Evolutionary conservation across 208 protist species (phyloP).

Genomic region (Trichomonas gallinae): DNA sequence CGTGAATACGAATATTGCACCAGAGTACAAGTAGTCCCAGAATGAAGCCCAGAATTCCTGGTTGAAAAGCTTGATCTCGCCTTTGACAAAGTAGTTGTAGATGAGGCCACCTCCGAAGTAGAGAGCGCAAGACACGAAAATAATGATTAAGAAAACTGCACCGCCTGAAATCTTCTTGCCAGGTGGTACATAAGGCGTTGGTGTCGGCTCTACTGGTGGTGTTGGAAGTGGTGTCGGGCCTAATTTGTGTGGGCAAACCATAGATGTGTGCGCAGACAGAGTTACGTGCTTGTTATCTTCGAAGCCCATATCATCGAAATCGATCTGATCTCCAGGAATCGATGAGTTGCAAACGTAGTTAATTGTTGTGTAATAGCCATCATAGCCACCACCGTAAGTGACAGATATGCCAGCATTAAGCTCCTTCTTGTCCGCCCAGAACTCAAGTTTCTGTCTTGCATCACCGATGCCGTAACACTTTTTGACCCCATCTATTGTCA

Average conservation of each 20-base stretch:
- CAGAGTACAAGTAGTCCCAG: background rate
- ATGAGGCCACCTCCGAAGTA: background rate
- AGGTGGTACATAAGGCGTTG: background rate
- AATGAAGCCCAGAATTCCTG: background rate
- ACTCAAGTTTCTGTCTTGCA: background rate
- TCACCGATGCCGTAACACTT: background rate
- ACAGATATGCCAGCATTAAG: background rate
- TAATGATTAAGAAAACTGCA: background rate
- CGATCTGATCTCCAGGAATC: background rate
- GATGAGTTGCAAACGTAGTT: background rate
- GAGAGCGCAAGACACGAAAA: background rate
- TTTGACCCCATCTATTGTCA: background rate
- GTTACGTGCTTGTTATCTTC: background rate
- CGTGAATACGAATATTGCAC: background rate
- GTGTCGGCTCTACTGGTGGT: background rate
- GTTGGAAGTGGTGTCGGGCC: background rate
- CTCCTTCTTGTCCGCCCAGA: background rate
- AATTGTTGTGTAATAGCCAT: background rate
- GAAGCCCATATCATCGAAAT: background rate
- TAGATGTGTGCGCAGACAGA: background rate
- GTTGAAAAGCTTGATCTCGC: background rate
- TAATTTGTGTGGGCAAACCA: background rate
- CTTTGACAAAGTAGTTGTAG: background rate
- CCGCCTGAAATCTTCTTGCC: background rate
- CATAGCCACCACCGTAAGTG: background rate